These are phyloP conservation scores for Lachnellula suecica DNA, from an alignment of 2,329 filamentous ascomycete species.

Conservation along the genomic window DNA sequence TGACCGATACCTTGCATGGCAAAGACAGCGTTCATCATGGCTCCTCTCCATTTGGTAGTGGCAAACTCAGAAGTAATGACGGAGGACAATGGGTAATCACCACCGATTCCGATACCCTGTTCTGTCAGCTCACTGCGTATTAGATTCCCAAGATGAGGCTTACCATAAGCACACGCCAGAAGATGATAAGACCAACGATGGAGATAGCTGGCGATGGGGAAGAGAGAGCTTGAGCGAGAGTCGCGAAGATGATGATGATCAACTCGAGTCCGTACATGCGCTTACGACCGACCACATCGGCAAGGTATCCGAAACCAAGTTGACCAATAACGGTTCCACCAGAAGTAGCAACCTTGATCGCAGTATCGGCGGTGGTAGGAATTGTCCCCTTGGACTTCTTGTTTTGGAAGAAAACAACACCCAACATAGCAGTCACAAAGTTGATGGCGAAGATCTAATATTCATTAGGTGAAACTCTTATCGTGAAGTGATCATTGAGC, in stretches of 20 bases:
- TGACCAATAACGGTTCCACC: constrained; percentile 83
- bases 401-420: constrained; percentile 28
- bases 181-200: constrained; percentile 67
- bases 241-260: constrained; percentile 78
- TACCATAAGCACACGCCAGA: constrained; percentile 77
- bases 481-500: constrained; percentile 42
- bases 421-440: constrained; percentile 31
- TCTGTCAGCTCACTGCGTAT: constrained; percentile 32
- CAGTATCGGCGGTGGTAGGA: constrained; percentile 68
- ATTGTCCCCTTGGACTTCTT: constrained; percentile 49
- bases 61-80: constrained; percentile 88
- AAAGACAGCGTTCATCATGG: constrained; percentile 86
- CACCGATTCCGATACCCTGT: constrained; percentile 62
- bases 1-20: constrained; percentile 89
- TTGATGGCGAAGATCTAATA: constrained; percentile 33
- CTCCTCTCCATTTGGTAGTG: constrained; percentile 80
- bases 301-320: constrained; percentile 74
- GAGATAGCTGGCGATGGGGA: constrained; percentile 62
- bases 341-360: constrained; percentile 83
- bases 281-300: constrained; percentile 76
- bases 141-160: not conserved
- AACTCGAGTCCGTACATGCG: constrained; percentile 77
- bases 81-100: constrained; percentile 79
- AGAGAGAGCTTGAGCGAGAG: constrained; percentile 68
- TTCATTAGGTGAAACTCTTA: constrained; percentile 34